Base-by-base conservation (phyloP, 768 basidiomycete genomes). In the Amanita molliuscula region DNA sequence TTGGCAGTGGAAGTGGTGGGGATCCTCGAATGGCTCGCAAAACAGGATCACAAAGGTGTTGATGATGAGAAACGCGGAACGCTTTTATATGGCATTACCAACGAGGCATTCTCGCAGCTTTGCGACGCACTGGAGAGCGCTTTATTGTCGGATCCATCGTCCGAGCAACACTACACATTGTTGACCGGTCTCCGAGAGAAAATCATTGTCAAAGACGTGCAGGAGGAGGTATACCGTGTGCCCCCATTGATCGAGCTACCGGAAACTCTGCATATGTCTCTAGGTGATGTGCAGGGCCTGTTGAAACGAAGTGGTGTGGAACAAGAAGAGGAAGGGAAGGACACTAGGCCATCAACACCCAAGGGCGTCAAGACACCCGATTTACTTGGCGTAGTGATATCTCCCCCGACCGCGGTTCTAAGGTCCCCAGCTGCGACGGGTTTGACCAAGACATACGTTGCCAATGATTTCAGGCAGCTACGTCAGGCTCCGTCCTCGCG, bases 391-490 rank as follows among this genome's bases (percentile, higher is more conserved):
- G 70, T 84, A 29, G 76, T 82, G 4, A 74, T 85, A 20, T 87
- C 84, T 2, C 86, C 84, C 3, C 82, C 84, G 3, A 77, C 79
- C 7, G 78, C 84, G 5, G 56, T 88, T 20, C 67, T 88, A 44
- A 73, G 86, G 34, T 84, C 82, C 0, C 83, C 85, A 0, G 81
- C 80, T 0, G 78, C 81, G 20, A 84, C 84, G 0, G 85, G 84
- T 15, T 71, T 92, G 23, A 90, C 89, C 9, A 92, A 90, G 67
- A 89, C 76, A 53, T 92, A 92, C 55, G 63, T 61, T 18, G 84
- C 77, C 60, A 89, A 92, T 56, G 88, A 91, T 62, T 92, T 92
- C 57, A 74, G 89, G 47, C 77, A 85, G 59, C 68, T 88, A 55
- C 70, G 88, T 44, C 81, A 82, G 62, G 67, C 70, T 36, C 75